These are phyloP conservation scores for Pholiota conissans DNA, from an alignment of 768 basidiomycete species.

Conservation along the genomic window DNA sequence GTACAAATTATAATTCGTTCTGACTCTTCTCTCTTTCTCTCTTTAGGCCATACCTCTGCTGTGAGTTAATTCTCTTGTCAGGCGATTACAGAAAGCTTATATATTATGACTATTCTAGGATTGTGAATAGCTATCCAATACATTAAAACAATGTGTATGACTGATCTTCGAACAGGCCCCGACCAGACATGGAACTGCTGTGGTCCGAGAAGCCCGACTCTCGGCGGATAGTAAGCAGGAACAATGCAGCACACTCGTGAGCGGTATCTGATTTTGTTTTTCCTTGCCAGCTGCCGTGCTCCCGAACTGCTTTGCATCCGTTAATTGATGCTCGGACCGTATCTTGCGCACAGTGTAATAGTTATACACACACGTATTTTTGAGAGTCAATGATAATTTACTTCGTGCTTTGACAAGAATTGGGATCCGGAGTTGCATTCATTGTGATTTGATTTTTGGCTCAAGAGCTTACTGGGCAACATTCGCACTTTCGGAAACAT, in stretches of 20 bases:
- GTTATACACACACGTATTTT: no score
- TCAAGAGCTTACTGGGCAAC: no score
- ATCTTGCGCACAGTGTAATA: no score
- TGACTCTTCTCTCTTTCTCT: background rate
- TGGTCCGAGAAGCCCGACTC: constrained; percentile 15
- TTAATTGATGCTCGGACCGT: background rate
- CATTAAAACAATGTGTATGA: no score
- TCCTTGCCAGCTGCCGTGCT: constrained; percentile 16
- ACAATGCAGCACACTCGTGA: no score
- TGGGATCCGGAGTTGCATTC: no score
- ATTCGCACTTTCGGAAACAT: no score
- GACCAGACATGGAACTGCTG: constrained; percentile 17
- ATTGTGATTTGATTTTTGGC: no score
- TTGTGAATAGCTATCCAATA: constrained; percentile 11
- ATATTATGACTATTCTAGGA: constrained; percentile 3
- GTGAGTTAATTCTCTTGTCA: constrained; percentile 4
- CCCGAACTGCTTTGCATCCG: constrained; percentile 18
- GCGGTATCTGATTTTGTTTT: no score
- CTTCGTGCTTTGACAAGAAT: no score
- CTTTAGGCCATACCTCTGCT: constrained; percentile 12
- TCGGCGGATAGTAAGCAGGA: constrained; percentile 20
- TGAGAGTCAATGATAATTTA: no score
- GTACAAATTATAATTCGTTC: background rate
- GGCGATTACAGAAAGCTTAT: background rate
- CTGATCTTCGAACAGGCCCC: constrained; percentile 6